phyloP scores from a whole-genome alignment of 306 rosid genomes.

The Lupinus albus region DNA sequence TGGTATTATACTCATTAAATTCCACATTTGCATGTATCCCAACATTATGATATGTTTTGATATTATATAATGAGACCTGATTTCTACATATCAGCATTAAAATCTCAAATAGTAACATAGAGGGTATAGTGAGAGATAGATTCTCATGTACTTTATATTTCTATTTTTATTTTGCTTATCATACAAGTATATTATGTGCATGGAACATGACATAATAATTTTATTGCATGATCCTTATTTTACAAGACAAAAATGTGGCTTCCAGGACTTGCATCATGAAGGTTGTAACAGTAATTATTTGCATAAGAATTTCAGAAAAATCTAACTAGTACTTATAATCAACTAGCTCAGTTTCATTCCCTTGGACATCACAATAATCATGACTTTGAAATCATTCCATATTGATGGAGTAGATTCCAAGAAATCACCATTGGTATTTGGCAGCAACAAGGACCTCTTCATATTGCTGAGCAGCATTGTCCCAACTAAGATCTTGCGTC shows the following conservation, averaged over 20 bases:
- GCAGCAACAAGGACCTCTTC: slow-evolving; percentile 94
- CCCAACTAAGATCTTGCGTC: slow-evolving; percentile 92
- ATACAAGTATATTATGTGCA: background rate
- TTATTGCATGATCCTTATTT: slow-evolving; percentile 18
- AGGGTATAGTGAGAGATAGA: no score
- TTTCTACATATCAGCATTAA: no score
- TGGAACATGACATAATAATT: slow-evolving; percentile 14
- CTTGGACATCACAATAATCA: slow-evolving; percentile 29
- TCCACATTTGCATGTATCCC: no score
- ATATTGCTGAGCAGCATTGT: slow-evolving; percentile 78
- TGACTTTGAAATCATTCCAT: slow-evolving; percentile 1
- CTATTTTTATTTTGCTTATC: no score
- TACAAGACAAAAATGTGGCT: slow-evolving; percentile 26
- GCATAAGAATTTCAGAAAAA: slow-evolving; percentile 1
- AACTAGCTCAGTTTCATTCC: background rate
- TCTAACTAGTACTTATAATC: slow-evolving; percentile 9
- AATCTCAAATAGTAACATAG: no score
- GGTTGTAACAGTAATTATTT: background rate
- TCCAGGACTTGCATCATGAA: slow-evolving; percentile 22
- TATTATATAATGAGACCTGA: no score
- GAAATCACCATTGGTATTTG: slow-evolving; percentile 71
- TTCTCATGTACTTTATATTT: no score
- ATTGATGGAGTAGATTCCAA: slow-evolving; percentile 26
- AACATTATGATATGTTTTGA: no score
- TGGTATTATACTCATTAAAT: no score